Evolutionary conservation across 169 alveolate species (phyloP).

Genomic region (Babesia ovis): DNA sequence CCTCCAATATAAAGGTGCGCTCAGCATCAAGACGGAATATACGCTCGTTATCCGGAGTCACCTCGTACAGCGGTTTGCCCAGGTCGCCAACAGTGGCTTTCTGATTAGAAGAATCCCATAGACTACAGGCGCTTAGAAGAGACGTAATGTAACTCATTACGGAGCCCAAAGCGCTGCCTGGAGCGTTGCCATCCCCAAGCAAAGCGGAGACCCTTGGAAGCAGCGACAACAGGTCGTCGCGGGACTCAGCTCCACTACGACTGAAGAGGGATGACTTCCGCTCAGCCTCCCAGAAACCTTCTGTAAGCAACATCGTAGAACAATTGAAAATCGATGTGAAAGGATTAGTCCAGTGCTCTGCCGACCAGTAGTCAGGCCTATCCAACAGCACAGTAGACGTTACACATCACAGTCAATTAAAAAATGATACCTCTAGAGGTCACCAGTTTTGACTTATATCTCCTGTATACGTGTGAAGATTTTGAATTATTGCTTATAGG

Average conservation of each 20-base stretch:
- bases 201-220: conserved; percentile 30
- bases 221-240: conserved; percentile 30
- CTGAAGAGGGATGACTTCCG: conserved; percentile 52
- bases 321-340: too few species aligned
- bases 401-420: too few species aligned
- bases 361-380: too few species aligned
- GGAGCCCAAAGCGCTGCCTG: background rate
- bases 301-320: conserved; percentile 18
- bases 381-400: too few species aligned
- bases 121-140: conserved; percentile 13
- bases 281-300: conserved; percentile 54
- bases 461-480: too few species aligned
- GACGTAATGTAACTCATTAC: conserved; percentile 1
- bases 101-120: background rate
- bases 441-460: too few species aligned
- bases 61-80: conserved; percentile 8
- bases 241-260: conserved; percentile 50
- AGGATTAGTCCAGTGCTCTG: too few species aligned
- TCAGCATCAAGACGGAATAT: conserved; percentile 76
- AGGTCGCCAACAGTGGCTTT: background rate
- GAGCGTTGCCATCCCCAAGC: background rate
- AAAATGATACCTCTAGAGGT: too few species aligned
- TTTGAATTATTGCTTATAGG: too few species aligned
- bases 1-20: conserved; percentile 71
- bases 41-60: conserved; percentile 68